Conservation (phyloP, 2,329 filamentous ascomycete species). For the Venturia asperata region DNA sequence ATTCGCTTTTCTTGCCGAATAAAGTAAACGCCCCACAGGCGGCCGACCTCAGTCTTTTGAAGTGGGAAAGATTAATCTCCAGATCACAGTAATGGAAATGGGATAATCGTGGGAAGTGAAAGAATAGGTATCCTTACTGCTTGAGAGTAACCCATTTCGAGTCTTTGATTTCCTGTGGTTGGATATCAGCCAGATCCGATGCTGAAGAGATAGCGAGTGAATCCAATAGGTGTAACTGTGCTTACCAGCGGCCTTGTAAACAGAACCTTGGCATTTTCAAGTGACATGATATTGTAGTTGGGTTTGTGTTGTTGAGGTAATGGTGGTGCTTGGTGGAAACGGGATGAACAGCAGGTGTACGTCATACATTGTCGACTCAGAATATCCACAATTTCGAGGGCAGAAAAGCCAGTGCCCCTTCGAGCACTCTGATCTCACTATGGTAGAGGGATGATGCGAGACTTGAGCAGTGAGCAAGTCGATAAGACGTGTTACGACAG, state of each 20-base stretch:
- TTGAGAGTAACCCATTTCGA: conserved; percentile 36
- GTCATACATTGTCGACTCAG: conserved; percentile 1
- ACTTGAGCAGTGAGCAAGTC: too few species aligned
- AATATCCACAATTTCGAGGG: neutral
- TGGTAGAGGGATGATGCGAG: too few species aligned
- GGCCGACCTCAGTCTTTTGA: neutral
- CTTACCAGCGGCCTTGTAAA: conserved; percentile 32
- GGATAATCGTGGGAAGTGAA: neutral
- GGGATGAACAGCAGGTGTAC: neutral
- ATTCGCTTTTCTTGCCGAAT: too few species aligned
- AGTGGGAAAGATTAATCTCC: neutral
- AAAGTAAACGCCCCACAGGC: too few species aligned
- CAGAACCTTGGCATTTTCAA: conserved; percentile 29
- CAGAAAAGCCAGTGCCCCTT: neutral
- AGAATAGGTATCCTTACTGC: conserved; percentile 27
- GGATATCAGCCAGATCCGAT: neutral
- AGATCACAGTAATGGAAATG: neutral
- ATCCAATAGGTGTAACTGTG: conserved; percentile 3
- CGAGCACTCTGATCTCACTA: neutral
- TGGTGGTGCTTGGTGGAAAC: neutral
- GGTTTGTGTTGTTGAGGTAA: neutral
- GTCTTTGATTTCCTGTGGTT: conserved; percentile 31
- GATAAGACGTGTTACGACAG: neutral
- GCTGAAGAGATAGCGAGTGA: neutral
- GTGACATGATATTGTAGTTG: neutral